Evolutionary conservation across 1,284 basidiomycete genomes (phyloP), one percentile per base, ranked within the genome.

Genomic region (Trametes polyzona): DNA sequence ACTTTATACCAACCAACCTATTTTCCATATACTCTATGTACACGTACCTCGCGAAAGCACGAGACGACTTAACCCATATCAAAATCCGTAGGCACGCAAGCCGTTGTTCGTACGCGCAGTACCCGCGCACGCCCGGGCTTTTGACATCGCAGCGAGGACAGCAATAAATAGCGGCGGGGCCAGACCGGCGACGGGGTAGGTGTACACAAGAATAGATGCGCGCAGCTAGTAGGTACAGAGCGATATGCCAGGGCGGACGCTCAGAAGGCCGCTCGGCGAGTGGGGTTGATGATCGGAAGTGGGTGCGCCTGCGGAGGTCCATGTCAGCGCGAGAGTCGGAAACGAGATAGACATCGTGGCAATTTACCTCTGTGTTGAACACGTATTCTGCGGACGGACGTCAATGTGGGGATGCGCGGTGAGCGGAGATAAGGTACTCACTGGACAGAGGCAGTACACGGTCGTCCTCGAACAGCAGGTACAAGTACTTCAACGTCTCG

Each of bases 401-500:
- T 23, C 12, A 26, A 39, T 16, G 9, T 52, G 11, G 27, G 40
- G 29, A 33, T 52, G 23, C 5, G n/a, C 49, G 19, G 35, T 32
- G 23, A 17, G 27, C 4, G 16, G 12, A 14, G n/a, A 27, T 24
- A 49, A 36, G 8, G 27, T 1, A 80, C 88, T 71, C 65, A 92
- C 91, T 77, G 61, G 86, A 82, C 58, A 97, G 72, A 11, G 94
- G 86, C 52, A 97, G 73, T 19, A 86, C 80, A 43, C 76, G 78
- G 16, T 83, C 82, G 65, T 94, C 92, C 46, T 88, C 86, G 70
- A 97, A 98, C 5, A 97, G 76, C 59, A 98, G 74, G 70, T 92
- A 98, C 37, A 99, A 77, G 74, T 99, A 99, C 73, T 99, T 98
- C 55, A 98, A 75, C 5, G 95, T 98, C 75, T 98, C 95, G 66